Base-by-base conservation (phyloP, 441 rosid species). In the Gossypium schwendimanii region DNA sequence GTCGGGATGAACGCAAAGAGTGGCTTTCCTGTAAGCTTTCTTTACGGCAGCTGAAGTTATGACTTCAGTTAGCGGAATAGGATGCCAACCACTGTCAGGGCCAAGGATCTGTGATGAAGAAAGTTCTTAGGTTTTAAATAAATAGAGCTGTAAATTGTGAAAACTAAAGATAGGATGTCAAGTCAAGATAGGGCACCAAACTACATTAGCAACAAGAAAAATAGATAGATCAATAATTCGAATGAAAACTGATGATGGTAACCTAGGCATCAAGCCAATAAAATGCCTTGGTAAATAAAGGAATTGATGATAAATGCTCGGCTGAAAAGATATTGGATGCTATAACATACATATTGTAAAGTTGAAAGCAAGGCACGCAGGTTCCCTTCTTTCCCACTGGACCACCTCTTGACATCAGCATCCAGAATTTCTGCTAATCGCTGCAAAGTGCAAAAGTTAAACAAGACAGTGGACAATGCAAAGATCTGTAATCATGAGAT, bases 341-440 rank as follows among this genome's bases (percentile, higher is more conserved):
- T 31, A 31, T 31, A 18, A 77, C 91, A 18, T 92, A 95, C 99
- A 71, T 95, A 95, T 91, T 92, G 98, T 76, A 95, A 73, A 17
- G 99, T 95, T 68, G 99, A 95, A 74, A 92, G 93, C 82, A 95
- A 81, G 75, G 98, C 98, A 10, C 99, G 88, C 71, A 95, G 83
- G 81, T 95, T 95, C 62, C 97, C 94, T 83, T 92, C 98, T 81
- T 92, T 95, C 72, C 98, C 93, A 64, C 81, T 86, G 15, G 92
- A 92, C 99, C 99, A 95, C 87, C 97, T 89, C 82, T 86, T 95
- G 76, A 95, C 91, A 61, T 95, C 99, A 1, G 96, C 92, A 64
- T 89, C 97, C 55, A 92, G 87, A 55, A 87, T 88, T 84, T 95
- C 99, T 45, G 96, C 89, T 50, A 92, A 69, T 71, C 98, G 90